Percentiles rank a stretch among this genome's conserved stretches.
Evolutionary conservation across 2,329 filamentous ascomycete genomes (phyloP).

Genomic region (Epichloe festucae): DNA sequence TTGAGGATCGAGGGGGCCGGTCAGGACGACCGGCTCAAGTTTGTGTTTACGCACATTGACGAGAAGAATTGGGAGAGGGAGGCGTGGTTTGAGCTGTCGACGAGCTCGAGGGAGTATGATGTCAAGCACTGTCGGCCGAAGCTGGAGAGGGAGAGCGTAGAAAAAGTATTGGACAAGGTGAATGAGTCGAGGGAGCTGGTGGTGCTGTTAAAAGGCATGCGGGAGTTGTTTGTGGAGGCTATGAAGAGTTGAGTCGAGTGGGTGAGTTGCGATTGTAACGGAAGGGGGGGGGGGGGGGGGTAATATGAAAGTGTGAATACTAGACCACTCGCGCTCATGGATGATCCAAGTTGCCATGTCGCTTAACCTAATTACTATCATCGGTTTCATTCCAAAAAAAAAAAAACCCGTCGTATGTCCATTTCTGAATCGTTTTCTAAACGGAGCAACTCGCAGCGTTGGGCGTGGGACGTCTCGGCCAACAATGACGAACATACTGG

Average conservation of each 20-base stretch:
- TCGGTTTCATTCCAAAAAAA: not conserved
- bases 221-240: constrained; percentile 60
- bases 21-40: constrained; percentile 72
- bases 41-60: constrained; percentile 77
- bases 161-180: constrained; percentile 62
- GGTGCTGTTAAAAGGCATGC: constrained; percentile 67
- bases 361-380: not conserved
- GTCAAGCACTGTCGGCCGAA: constrained; percentile 72
- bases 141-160: constrained; percentile 64
- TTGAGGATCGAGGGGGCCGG: constrained; percentile 82
- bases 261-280: not conserved
- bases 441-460: not conserved
- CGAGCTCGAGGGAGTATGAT: constrained; percentile 69
- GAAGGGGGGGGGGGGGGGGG: too few species aligned
- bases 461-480: not conserved
- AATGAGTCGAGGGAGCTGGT: constrained; percentile 70
- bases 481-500: not conserved
- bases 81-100: constrained; percentile 87
- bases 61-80: constrained; percentile 80
- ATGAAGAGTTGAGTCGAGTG: constrained; percentile 31
- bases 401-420: too few species aligned
- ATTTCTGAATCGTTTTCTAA: too few species aligned
- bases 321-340: too few species aligned
- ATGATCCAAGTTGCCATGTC: not conserved
- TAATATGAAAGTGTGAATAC: not conserved